Evolutionary conservation across 2,329 filamentous ascomycete genomes (phyloP).

Genomic region (Alternaria triticina): DNA sequence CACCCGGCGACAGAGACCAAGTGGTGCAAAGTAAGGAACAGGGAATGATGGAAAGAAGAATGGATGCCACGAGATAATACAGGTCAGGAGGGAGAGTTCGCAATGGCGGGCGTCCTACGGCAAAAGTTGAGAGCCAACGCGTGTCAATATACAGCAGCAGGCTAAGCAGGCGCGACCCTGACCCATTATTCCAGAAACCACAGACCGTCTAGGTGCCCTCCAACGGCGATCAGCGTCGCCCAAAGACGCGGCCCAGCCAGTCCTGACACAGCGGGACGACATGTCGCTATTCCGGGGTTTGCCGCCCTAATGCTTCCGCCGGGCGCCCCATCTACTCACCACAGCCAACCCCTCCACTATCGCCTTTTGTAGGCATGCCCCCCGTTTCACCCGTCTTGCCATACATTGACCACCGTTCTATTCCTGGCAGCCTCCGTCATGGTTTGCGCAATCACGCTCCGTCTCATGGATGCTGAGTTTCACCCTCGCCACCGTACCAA

Average conservation of each 20-base stretch:
- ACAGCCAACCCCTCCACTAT: conserved; percentile 7
- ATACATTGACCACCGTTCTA: conserved; percentile 6
- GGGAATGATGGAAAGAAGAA: background rate
- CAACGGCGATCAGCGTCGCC: conserved; percentile 8
- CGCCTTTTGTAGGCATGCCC: background rate
- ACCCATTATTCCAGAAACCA: conserved; percentile 11
- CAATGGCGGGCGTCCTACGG: conserved; percentile 6
- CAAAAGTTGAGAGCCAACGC: conserved; percentile 8
- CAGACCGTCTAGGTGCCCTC: conserved; percentile 1
- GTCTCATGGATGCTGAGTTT: conserved; percentile 1
- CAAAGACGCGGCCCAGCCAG: conserved; percentile 1
- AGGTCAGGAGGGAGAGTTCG: conserved; percentile 1
- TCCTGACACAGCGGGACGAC: conserved; percentile 2
- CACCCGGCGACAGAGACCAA: background rate
- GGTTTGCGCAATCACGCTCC: background rate
- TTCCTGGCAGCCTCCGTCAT: conserved; percentile 14
- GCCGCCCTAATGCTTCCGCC: conserved; percentile 7
- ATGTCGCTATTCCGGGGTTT: conserved; percentile 1
- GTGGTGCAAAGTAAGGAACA: background rate
- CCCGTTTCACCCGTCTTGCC: conserved; percentile 22
- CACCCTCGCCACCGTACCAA: conserved; percentile 1
- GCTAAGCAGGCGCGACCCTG: conserved; percentile 13
- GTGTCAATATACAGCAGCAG: conserved; percentile 9
- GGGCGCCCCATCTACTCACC: conserved; percentile 2
- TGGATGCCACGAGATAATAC: background rate